phyloP scores from a whole-genome alignment of 805 yeast genomes.

The Ogataea paraovalis region DNA sequence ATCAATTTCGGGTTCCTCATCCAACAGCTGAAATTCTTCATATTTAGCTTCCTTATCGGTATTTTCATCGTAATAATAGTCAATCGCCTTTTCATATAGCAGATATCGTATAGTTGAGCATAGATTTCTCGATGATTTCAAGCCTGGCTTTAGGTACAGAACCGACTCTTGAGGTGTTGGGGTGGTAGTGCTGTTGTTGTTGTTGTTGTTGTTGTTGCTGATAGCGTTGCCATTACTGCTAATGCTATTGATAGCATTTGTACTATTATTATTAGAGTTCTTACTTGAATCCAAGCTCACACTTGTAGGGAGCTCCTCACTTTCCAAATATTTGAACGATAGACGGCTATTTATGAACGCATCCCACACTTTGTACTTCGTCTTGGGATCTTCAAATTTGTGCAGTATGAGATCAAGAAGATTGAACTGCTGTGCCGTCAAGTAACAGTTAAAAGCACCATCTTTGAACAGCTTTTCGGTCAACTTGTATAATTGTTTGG shows the following conservation, averaged over 20 bases:
- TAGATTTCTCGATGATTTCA: constrained; percentile 46
- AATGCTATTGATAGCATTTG: background rate
- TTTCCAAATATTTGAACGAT: constrained; percentile 22
- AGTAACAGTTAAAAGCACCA: constrained; percentile 42
- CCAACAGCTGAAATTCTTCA: constrained; percentile 19
- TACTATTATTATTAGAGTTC: background rate
- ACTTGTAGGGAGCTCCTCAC: background rate
- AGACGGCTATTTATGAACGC: constrained; percentile 42
- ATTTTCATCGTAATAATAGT: constrained; percentile 25
- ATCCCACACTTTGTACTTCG: constrained; percentile 35
- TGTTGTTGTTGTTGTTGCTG: no score
- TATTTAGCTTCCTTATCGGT: constrained; percentile 5
- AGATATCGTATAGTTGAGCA: constrained; percentile 65
- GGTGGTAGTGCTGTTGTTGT: background rate
- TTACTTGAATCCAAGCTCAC: background rate
- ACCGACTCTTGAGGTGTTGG: constrained; percentile 26
- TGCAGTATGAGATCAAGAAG: constrained; percentile 44
- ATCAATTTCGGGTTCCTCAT: constrained; percentile 23
- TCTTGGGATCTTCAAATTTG: constrained; percentile 18
- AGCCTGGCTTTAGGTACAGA: constrained; percentile 43
- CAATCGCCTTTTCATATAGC: constrained; percentile 69
- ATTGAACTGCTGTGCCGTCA: constrained; percentile 53
- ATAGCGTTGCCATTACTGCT: constrained; percentile 16
- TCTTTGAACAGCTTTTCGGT: constrained; percentile 34
- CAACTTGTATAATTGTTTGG: constrained; percentile 28